phyloP scores from a whole-genome alignment of 345 rosid genomes.

The Stellera chamaejasme region DNA sequence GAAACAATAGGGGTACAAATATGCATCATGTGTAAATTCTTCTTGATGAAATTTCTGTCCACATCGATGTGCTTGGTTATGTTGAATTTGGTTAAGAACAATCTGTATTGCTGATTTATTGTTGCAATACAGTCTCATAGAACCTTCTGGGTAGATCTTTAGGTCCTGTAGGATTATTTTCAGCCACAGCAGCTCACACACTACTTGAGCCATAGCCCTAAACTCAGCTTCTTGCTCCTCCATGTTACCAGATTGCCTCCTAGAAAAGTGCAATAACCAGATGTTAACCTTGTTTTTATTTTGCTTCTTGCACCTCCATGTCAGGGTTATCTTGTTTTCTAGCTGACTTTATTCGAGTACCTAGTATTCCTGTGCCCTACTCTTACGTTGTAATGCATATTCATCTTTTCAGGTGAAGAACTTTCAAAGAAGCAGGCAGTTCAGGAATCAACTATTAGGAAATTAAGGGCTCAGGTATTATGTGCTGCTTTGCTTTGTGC shows the following conservation, averaged over 20 bases:
- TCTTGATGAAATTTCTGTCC: background rate
- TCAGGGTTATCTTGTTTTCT: too few species aligned
- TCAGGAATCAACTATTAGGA: slow-evolving; percentile 91
- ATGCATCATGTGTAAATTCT: background rate
- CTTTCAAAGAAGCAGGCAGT: slow-evolving; percentile 98
- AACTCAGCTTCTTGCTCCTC: background rate
- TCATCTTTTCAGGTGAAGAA: slow-evolving; percentile 69
- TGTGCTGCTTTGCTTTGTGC: too few species aligned
- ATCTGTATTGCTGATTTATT: background rate
- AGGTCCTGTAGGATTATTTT: background rate
- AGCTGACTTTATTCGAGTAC: background rate
- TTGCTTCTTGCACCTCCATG: too few species aligned
- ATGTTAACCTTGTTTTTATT: too few species aligned
- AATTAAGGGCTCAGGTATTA: slow-evolving; percentile 93
- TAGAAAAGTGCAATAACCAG: too few species aligned
- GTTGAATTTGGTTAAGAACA: background rate
- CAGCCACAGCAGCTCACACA: background rate
- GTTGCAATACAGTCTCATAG: background rate
- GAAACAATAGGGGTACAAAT: background rate
- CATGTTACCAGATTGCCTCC: too few species aligned
- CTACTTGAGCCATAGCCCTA: background rate
- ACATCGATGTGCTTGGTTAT: background rate
- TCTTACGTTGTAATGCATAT: slow-evolving; percentile 9
- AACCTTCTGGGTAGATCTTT: too few species aligned
- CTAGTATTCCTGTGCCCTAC: slow-evolving; percentile 1